These are phyloP conservation scores for Castanea sativa DNA, from an alignment of 306 rosid genomes.

Conservation along the genomic window DNA sequence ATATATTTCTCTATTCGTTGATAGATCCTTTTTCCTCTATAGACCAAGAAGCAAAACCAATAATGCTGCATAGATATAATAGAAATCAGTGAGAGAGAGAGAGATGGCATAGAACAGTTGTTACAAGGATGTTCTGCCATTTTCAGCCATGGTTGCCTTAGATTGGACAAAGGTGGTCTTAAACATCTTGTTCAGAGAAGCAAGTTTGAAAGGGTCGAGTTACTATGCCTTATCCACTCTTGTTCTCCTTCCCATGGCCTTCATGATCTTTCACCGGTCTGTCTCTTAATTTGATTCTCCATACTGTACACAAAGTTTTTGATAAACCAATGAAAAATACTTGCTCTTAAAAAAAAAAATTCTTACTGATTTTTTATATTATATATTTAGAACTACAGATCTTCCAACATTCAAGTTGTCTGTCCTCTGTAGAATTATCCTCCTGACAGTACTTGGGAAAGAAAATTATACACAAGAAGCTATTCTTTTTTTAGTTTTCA, in stretches of 20 bases:
- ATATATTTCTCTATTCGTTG: not conserved
- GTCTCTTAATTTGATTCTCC: not conserved
- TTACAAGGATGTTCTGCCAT: slow-evolving; percentile 42
- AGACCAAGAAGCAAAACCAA: not conserved
- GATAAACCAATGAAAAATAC: not conserved
- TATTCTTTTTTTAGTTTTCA: not conserved
- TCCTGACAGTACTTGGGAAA: slow-evolving; percentile 50
- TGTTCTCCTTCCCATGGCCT: slow-evolving; percentile 46
- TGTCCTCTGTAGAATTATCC: slow-evolving; percentile 32
- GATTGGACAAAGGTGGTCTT: slow-evolving; percentile 53
- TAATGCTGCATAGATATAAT: not conserved
- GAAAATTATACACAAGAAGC: not conserved
- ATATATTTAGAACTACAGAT: slow-evolving; percentile 36
- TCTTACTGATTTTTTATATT: not conserved
- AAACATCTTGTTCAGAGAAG: slow-evolving; percentile 48
- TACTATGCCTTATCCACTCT: slow-evolving; percentile 39
- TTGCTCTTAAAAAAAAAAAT: not conserved
- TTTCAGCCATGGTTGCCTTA: slow-evolving; percentile 38
- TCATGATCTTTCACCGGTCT: slow-evolving; percentile 12
- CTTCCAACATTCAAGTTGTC: slow-evolving; percentile 41
- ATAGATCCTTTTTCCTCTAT: not conserved
- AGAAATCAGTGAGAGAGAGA: not conserved
- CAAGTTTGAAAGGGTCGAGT: slow-evolving; percentile 40
- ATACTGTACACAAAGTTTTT: not conserved
- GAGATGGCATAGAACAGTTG: slow-evolving; percentile 17